Conservation (phyloP, 2,329 filamentous ascomycete species). For the Fusarium sp. region DNA sequence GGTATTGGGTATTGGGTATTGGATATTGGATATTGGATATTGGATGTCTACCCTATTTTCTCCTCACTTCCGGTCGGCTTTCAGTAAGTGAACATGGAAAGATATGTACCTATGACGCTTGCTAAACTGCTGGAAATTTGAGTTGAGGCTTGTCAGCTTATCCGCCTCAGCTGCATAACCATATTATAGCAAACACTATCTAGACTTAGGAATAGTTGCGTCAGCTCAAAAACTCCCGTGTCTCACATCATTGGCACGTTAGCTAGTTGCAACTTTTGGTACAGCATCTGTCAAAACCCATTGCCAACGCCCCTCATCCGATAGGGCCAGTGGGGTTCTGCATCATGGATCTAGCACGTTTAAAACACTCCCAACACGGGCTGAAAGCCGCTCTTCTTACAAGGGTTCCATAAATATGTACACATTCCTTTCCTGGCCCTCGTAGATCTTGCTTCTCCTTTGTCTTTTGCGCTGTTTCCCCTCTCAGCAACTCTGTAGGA, state of each 20-base stretch:
- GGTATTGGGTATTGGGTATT: no score
- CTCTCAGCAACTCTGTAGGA: not conserved
- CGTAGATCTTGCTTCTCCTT: not conserved
- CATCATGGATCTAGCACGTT: not conserved
- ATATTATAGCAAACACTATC: not conserved
- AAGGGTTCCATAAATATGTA: slow-evolving; percentile 23
- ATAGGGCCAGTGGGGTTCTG: slow-evolving; percentile 7
- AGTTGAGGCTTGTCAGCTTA: not conserved
- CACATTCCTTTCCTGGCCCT: not conserved
- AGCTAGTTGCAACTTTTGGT: not conserved
- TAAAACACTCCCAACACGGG: slow-evolving; percentile 13
- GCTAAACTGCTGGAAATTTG: not conserved
- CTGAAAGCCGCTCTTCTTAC: not conserved
- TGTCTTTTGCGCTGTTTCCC: not conserved
- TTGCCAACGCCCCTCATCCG: not conserved
- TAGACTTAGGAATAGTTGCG: not conserved
- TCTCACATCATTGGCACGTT: not conserved
- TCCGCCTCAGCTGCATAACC: not conserved
- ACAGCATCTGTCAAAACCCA: not conserved
- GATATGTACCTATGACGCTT: no score
- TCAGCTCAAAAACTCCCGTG: not conserved
- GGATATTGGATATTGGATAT: no score
- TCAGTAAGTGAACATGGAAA: not conserved
- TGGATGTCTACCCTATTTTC: not conserved
- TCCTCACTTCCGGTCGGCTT: not conserved